phyloP scores from a whole-genome alignment of 2,329 filamentous ascomycete species.

The Xylariaceae sp. region DNA sequence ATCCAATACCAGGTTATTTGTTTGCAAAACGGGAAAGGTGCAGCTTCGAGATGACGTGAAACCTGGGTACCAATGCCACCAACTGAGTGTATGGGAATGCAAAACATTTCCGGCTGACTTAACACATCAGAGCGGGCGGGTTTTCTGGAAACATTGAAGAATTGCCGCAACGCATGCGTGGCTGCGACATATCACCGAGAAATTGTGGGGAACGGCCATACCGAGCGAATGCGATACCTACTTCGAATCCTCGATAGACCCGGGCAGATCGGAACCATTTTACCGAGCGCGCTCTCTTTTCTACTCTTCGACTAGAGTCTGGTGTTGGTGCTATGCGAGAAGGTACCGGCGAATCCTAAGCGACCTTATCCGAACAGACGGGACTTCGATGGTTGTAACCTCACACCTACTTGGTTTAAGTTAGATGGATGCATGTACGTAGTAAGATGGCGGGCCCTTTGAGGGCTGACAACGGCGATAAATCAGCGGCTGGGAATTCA shows the following conservation, averaged over 20 bases:
- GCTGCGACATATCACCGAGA: conserved; percentile 4
- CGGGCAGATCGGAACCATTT: conserved; percentile 14
- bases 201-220: conserved; percentile 25
- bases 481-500: neutral
- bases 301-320: too few species aligned
- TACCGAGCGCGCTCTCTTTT: too few species aligned
- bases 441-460: neutral
- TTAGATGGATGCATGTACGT: neutral
- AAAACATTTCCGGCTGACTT: neutral
- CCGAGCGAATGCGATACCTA: conserved; percentile 28
- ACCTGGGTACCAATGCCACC: too few species aligned
- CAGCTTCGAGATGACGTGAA: too few species aligned
- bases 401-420: neutral
- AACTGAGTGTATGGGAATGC: too few species aligned
- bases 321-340: too few species aligned
- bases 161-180: conserved; percentile 8
- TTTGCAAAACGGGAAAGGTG: too few species aligned
- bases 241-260: too few species aligned
- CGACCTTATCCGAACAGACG: too few species aligned
- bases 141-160: conserved; percentile 12
- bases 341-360: neutral
- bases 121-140: neutral
- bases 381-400: too few species aligned
- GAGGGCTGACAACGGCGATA: conserved; percentile 13
- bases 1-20: too few species aligned